Evolutionary conservation across 805 yeast species (phyloP).

Genomic region (Saccharomycopsis selenospora): DNA sequence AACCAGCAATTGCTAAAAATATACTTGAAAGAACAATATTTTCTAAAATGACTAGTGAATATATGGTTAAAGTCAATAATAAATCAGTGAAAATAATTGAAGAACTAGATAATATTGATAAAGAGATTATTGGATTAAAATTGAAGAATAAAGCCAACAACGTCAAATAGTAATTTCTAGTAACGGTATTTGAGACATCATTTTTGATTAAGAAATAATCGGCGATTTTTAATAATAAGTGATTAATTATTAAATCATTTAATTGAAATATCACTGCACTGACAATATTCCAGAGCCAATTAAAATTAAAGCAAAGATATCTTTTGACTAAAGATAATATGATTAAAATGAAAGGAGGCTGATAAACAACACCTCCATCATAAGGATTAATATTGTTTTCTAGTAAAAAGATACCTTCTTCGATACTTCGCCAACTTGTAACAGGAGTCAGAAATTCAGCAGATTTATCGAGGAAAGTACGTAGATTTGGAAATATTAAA

Average conservation of each 20-base stretch:
- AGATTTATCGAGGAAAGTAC: conserved; percentile 37
- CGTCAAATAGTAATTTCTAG: conserved; percentile 26
- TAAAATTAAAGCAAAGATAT: conserved; percentile 7
- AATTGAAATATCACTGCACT: conserved; percentile 39
- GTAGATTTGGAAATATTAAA: conserved; percentile 25
- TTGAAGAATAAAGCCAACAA: conserved; percentile 54
- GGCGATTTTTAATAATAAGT: conserved; percentile 44
- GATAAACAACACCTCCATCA: conserved; percentile 81
- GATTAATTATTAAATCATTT: conserved; percentile 53
- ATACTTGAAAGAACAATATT: conserved; percentile 38
- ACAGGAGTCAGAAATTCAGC: conserved; percentile 69
- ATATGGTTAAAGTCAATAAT: conserved; percentile 42
- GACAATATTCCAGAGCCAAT: conserved; percentile 14
- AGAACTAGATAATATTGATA: conserved; percentile 63
- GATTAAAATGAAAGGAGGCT: conserved; percentile 66
- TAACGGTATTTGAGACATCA: conserved; percentile 21
- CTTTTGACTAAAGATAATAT: conserved; percentile 36
- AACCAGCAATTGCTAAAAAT: conserved; percentile 54
- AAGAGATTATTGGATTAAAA: conserved; percentile 72
- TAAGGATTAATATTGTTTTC: conserved; percentile 56
- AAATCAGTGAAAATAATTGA: conserved; percentile 55
- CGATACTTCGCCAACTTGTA: conserved; percentile 54
- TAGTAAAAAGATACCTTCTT: conserved; percentile 62
- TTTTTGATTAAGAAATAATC: conserved; percentile 24
- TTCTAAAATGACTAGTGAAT: conserved; percentile 33